Evolutionary conservation across 140 eudicot species (phyloP), one percentile per base, ranked within the genome.

Genomic region (Bidens hawaiensis): DNA sequence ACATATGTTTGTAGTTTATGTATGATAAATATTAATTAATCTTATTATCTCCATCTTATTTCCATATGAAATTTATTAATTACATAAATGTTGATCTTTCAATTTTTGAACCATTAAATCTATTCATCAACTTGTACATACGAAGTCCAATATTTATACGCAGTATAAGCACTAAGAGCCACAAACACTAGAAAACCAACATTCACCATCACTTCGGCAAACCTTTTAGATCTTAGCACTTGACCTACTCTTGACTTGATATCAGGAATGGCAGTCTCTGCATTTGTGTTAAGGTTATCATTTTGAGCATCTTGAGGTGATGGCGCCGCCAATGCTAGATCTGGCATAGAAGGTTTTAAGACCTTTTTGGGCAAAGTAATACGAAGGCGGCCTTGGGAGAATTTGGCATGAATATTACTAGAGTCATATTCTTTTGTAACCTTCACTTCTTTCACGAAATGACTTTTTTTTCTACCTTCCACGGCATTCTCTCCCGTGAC

Each of bases 401-500:
- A 85, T 57, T 82, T 89, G 23, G 97, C 97, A 16, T 73, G 88
- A 36, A 89, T 85, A 53, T 78, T 77, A 26, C 68, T 63, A 4
- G 81, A 33, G 42, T 82, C 81, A 14, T 77, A 80, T 23, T 70
- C 79, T 54, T 75, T 57, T 50, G 89, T 64, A 55, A 76, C 72
- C 62, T 60, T 68, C 1, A 81, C 33, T 76, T 89, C 97, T 68
- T 89, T 89, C 56, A 67, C 59, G 60, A 89, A 89, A 36, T 76
- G 81, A 15, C 72, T 57, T 55, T 42, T 28, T 52, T 56, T 75
- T 46, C 43, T 30, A 48, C 70, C 75, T 19, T 71, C 81, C 6
- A 56, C 3, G 0, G 64, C 55, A 5, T 72, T 73, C 65, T 85
- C 95, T 45, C 97, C 97, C 0, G 84, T 75, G 9, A 89, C 69